A percentile compares a stretch with the other conserved stretches of the same genome.
phyloP scores from a whole-genome alignment of 2,329 filamentous ascomycete species.

The Incumbomyces lentus region DNA sequence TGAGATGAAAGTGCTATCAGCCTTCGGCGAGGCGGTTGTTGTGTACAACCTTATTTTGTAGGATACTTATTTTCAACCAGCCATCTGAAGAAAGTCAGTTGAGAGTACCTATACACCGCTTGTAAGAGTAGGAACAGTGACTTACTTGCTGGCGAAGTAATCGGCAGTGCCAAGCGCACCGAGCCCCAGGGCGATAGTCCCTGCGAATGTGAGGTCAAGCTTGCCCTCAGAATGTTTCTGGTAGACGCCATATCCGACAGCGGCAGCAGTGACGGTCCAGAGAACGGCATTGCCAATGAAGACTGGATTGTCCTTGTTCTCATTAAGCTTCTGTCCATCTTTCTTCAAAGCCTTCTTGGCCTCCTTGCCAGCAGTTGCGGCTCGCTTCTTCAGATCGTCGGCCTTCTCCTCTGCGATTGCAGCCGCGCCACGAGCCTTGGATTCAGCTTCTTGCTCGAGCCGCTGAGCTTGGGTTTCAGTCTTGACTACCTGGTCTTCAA shows the following conservation, averaged over 20 bases:
- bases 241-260: slow-evolving; percentile 39
- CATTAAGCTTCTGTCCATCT: slow-evolving; percentile 23
- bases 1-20: too few relatives aligned
- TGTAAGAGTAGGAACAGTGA: slow-evolving; percentile 10
- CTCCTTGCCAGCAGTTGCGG: slow-evolving; percentile 17
- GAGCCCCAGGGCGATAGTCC: slow-evolving; percentile 33
- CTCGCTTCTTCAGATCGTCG: slow-evolving; percentile 26
- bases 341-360: slow-evolving; percentile 22
- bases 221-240: slow-evolving; percentile 35
- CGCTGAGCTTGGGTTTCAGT: slow-evolving; percentile 37
- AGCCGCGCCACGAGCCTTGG: slow-evolving; percentile 19
- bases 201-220: slow-evolving; percentile 37
- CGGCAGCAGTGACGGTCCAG: slow-evolving; percentile 30
- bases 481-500: slow-evolving; percentile 32
- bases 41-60: too few relatives aligned
- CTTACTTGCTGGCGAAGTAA: slow-evolving; percentile 42
- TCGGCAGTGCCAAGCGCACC: slow-evolving; percentile 36
- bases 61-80: slow-evolving; percentile 34
- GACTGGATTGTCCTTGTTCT: slow-evolving; percentile 38
- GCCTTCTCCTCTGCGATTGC: slow-evolving; percentile 21
- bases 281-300: slow-evolving; percentile 37
- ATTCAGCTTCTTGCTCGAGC: slow-evolving; percentile 31
- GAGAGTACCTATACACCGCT: background rate
- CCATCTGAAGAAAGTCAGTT: slow-evolving; percentile 29
- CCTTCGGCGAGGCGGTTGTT: too few relatives aligned